Conservation (phyloP, 495 filamentous ascomycete genomes). For the Echria macrotheca region DNA sequence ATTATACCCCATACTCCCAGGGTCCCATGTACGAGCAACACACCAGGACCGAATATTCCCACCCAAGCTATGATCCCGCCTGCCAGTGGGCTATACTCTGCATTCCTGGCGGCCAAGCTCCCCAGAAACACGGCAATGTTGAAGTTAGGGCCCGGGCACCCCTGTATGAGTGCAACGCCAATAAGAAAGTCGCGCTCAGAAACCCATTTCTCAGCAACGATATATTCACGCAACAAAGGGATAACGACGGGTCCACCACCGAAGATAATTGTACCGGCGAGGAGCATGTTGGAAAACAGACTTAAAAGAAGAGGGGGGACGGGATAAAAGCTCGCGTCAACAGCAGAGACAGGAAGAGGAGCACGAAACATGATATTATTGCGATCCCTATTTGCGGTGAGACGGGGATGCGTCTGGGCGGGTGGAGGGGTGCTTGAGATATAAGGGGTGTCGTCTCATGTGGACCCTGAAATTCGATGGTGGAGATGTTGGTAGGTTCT, state of each 20-base stretch:
- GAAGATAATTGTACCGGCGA: constrained; percentile 7
- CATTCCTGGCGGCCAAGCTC: background rate
- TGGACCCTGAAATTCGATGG: background rate
- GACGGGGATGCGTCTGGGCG: background rate
- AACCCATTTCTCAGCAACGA: background rate
- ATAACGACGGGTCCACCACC: constrained; percentile 5
- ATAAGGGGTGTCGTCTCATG: too few relatives aligned
- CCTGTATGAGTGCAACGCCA: background rate
- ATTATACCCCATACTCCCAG: constrained; percentile 3
- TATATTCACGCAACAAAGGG: background rate
- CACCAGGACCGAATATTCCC: background rate
- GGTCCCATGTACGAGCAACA: constrained; percentile 5
- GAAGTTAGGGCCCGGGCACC: constrained; percentile 2
- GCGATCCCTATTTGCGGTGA: background rate
- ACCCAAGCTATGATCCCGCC: constrained; percentile 1
- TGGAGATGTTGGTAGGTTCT: too few relatives aligned
- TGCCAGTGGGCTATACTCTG: background rate
- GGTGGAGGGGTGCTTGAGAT: too few relatives aligned
- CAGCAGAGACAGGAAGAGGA: background rate
- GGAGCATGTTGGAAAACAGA: constrained; percentile 3
- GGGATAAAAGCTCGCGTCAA: background rate
- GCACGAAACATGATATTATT: background rate
- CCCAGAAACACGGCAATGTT: constrained; percentile 6
- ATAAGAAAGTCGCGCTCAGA: constrained; percentile 3
- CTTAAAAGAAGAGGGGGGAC: background rate